A percentile compares a stretch with the other conserved stretches of the same genome.
phyloP scores from a whole-genome alignment of 2,329 filamentous ascomycete species.

The Chaetomium strumarium region DNA sequence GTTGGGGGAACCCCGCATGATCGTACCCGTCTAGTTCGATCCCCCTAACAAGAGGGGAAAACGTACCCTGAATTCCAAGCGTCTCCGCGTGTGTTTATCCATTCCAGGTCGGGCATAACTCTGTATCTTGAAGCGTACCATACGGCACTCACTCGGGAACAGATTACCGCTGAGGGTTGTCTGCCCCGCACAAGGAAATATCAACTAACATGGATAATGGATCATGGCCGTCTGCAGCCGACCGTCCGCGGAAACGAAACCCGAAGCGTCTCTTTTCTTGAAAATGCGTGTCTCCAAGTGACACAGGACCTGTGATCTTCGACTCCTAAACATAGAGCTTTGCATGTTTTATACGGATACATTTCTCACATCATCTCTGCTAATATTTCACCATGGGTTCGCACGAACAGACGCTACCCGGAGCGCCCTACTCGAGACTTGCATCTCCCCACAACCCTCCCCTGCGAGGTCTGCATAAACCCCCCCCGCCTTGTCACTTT shows the following conservation, averaged over 20 bases:
- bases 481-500: neutral
- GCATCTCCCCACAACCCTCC: conserved; percentile 11
- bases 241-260: neutral
- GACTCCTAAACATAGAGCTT: neutral
- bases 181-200: neutral
- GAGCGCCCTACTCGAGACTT: neutral
- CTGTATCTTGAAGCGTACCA: neutral
- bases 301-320: neutral
- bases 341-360: neutral
- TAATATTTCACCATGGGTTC: conserved; percentile 1
- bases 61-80: neutral
- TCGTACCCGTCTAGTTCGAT: no score
- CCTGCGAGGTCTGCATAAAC: conserved; percentile 5
- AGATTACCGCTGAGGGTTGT: neutral
- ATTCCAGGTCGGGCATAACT: neutral
- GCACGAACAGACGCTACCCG: neutral
- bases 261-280: neutral
- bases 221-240: neutral
- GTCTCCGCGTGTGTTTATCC: neutral
- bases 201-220: neutral
- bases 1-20: neutral
- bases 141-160: neutral
- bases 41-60: neutral
- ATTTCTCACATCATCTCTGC: neutral
- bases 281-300: neutral